Evolutionary conservation across 371 early-diverging fungal genomes (phyloP), one percentile per base, ranked within the genome.

Genomic region (Circinella minor): DNA sequence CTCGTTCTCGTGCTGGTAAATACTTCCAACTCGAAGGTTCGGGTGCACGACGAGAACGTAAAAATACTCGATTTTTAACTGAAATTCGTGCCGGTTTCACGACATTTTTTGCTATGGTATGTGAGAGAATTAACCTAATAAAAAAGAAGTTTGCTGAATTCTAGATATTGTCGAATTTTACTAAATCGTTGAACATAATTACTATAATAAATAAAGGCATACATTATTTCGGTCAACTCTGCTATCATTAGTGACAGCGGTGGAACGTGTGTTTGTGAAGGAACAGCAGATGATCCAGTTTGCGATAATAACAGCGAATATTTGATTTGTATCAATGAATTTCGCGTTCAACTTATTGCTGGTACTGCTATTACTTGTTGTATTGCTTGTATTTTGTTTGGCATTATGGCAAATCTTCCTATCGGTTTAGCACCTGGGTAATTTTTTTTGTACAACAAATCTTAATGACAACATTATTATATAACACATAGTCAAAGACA

Each of bases 181-280:
- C 47, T 47, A 11, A 47, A 9, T 47, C 47, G 9, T 15, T 47
- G 11, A 47, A 47, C 9, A 11, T 11, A 11, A 47, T 47, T 11
- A 11, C 9, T 47, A 47, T 47, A 15, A 11, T 9, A 15, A 47
- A 47, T 47, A 18, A 49, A 74, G 74, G 74, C 74, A 18, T 74
- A 74, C 49, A 74, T 74, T 62, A 71, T 74, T 66, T 86, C 89
- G 6, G 91, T 92, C 62, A 92, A 92, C 70, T 87, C 93, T n/a
- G 76, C 88, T 36, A 92, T 94, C 69, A 84, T 94, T 72, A 83
- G 89, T 46, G 92, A 92, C 63, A 86, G 90, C 17, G 94, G 94
- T 51, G 93, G 93, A 61, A 78, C 90, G 18, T 94, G 93, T 74
- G 88, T 81, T 20, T 93, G 93, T 75, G 77, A 76, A 59, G 34